Percentiles rank a stretch among this genome's conserved stretches.
Evolutionary conservation across 2,329 filamentous ascomycete genomes (phyloP).

Genomic region (Stagonosporopsis chrysanthemi): DNA sequence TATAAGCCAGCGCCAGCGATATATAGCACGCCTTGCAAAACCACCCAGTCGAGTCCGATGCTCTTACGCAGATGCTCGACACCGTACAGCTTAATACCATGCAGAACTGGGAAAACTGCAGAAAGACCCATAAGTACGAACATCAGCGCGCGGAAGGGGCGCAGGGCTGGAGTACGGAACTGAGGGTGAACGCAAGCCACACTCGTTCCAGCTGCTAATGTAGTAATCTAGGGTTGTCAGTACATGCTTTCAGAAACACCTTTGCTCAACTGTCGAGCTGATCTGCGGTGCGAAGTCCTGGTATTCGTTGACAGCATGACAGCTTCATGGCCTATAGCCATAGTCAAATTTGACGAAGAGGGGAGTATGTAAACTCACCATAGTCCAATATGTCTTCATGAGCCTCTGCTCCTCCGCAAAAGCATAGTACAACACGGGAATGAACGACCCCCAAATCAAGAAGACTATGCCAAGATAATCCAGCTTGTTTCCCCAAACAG

Average conservation of each 20-base stretch:
- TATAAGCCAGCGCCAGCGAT: conserved; percentile 87
- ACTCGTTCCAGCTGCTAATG: conserved; percentile 78
- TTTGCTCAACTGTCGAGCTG: no score
- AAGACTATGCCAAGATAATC: conserved; percentile 95
- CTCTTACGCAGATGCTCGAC: conserved; percentile 69
- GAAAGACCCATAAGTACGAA: conserved; percentile 88
- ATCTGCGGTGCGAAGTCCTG: no score
- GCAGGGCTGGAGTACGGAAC: conserved; percentile 84
- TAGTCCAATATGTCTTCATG: conserved; percentile 75
- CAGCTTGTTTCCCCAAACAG: conserved; percentile 86
- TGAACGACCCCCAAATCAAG: conserved; percentile 89
- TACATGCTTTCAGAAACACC: not conserved
- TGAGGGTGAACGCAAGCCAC: conserved; percentile 78
- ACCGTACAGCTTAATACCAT: conserved; percentile 75
- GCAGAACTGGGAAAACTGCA: conserved; percentile 81
- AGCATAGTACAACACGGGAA: conserved; percentile 75
- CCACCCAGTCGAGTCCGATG: conserved; percentile 82
- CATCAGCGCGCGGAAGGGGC: conserved; percentile 86
- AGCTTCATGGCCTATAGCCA: no score
- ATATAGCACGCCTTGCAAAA: conserved; percentile 83
- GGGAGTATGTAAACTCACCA: conserved; percentile 58
- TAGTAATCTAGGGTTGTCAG: conserved; percentile 67
- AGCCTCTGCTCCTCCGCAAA: conserved; percentile 68
- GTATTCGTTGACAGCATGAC: no score
- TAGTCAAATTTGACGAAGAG: no score